These are phyloP conservation scores for Rhizopus arrhizus DNA, from an alignment of 371 early-diverging fungal species.

Conservation along the genomic window DNA sequence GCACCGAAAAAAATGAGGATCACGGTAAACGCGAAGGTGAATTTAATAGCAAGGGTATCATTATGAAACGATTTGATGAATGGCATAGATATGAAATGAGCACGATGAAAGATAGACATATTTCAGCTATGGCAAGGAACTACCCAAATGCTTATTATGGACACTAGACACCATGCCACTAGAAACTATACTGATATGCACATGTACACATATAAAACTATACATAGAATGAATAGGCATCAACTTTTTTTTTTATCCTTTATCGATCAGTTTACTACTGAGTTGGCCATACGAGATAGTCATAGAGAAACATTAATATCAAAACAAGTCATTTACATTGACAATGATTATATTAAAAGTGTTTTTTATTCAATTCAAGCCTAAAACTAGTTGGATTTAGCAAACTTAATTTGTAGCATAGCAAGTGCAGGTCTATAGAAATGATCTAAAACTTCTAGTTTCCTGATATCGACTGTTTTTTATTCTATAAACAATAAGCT, in stretches of 20 bases:
- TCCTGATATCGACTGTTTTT: not conserved
- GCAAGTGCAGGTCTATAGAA: too few relatives aligned
- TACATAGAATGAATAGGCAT: not conserved
- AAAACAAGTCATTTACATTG: too few relatives aligned
- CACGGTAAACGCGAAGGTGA: slow-evolving; percentile 76
- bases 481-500: not conserved
- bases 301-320: too few relatives aligned
- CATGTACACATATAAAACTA: not conserved
- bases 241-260: not conserved
- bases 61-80: slow-evolving; percentile 39
- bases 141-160: slow-evolving; percentile 4
- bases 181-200: not conserved
- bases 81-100: not conserved
- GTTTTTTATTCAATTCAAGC: too few relatives aligned
- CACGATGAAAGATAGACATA: not conserved
- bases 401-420: too few relatives aligned
- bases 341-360: too few relatives aligned
- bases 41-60: slow-evolving; percentile 70
- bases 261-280: too few relatives aligned
- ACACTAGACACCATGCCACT: not conserved
- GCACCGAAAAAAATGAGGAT: slow-evolving; percentile 54
- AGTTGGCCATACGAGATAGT: too few relatives aligned
- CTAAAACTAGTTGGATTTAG: too few relatives aligned
- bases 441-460: too few relatives aligned
- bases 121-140: not conserved